Evolutionary conservation across 768 basidiomycete species (phyloP), one percentile per base, ranked within the genome.

Genomic region (Asterophora parasitica): DNA sequence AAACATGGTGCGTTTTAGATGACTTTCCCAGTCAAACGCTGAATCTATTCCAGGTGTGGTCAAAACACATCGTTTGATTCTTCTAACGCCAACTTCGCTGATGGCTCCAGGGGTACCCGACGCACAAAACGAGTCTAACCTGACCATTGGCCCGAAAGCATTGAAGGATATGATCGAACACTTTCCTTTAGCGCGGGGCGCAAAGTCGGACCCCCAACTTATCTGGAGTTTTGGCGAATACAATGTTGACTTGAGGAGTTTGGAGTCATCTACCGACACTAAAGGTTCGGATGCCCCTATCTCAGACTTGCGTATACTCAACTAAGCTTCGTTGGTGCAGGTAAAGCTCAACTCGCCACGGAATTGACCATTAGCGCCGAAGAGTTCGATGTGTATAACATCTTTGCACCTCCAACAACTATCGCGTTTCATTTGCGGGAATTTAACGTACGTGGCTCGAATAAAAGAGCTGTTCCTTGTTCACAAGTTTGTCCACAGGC

Each of bases 351-450:
- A 46, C 69, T 91, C 12, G 74, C 83, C 4, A 92, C 89, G 1
- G 88, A 91, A 61, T 71, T 92, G 40, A 76, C 76, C 1, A 82
- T 92, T 43, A 85, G 82, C 48, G 77, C 77, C 0, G 85, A 88
- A 33, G 91, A 92, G 57, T 92, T 92, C 53, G 88, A 92, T 43
- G 66, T 74, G 6, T 92, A 91, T 58, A 78, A 87, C 38, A 68
- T 91, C 9, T 74, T 72, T 56, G 66, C 73, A 8, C 66, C 77
- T 13, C 85, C 90, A 1, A 77, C 77, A 27, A 82, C 78, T 3
- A 77, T 92, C 43, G 82, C 81, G 0, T 90, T 92, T 56, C 89
- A 91, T 65, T 65, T 92, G 23, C 80, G 85, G 31, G 90, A 92
- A 67, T 90, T 92, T 65, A 88, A 82, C 50, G 90, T 89, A 53